Evolutionary conservation across 805 yeast genomes (phyloP), one percentile per base, ranked within the genome.

Genomic region (Gaillardinia entomophila): DNA sequence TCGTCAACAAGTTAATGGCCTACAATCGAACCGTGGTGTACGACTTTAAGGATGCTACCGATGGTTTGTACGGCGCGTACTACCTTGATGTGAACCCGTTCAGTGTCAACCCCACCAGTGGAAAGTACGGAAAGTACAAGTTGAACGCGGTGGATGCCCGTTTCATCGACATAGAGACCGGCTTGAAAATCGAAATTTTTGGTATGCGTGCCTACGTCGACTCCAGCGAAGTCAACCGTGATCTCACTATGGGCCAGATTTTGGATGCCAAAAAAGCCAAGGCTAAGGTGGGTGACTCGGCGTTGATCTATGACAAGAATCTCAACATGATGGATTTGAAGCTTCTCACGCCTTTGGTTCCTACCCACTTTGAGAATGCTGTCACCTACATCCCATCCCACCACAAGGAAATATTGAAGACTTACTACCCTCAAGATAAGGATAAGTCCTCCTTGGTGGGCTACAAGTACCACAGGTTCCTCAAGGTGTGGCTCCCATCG

Each of bases 131-230:
- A 50, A 20, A 59, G 58, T 3, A 54, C 50, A 36, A 37, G 37
- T 59, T 49, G 18, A 59, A 59, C 33, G 53, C 51, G 35, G 59
- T 60, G 16, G 66, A 60, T 34, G 66, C 63, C 7, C 41, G 66
- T 28, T 60, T 60, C 43, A 59, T 60, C 28, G 67, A 60, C 30
- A 46, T 56, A 3, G 51, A 54, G 31, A 45, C 61, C 10, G 49
- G 50, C 3, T 29, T 46, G 14, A 41, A 40, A 13, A 38, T 46
- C 15, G 51, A 46, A 24, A 45, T 46, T 18, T 42, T 45, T 4
- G 51, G 46, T 3, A 13, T 34, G 4, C 12, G 30, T 7, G 16
- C n/a, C 12, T 31, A 3, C 16, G 14, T 15, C 1, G 18, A 14
- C 20, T 18, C 37, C 36, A 18, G 36, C 18, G 34, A 14, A 11